Conservation (phyloP, 2,329 filamentous ascomycete genomes). For the Pseudocercospora pini-densiflorae region DNA sequence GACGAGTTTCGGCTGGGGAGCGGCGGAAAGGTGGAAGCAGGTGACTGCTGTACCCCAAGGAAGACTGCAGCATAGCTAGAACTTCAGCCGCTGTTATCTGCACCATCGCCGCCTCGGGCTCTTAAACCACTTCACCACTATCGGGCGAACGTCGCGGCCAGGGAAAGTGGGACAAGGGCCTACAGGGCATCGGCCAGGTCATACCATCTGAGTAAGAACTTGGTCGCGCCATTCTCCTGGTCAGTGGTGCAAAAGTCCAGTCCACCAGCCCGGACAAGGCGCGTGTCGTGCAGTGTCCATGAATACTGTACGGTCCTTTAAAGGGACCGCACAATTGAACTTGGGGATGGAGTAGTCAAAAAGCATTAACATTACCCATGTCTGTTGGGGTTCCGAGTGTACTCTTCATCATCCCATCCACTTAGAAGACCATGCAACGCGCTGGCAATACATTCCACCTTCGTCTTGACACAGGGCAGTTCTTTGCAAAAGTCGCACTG, state of each 20-base stretch:
- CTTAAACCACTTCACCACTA: neutral
- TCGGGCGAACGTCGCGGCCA: neutral
- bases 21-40: slow-evolving; percentile 23
- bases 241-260: neutral
- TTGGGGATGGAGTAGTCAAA: neutral
- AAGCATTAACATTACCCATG: neutral
- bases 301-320: neutral
- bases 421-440: too few species aligned
- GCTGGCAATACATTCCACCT: neutral
- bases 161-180: neutral
- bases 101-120: neutral
- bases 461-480: neutral
- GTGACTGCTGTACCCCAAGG: slow-evolving; percentile 27
- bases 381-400: neutral
- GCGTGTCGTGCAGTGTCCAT: neutral
- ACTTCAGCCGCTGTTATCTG: neutral
- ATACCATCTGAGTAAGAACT: neutral
- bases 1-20: slow-evolving; percentile 18
- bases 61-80: slow-evolving; percentile 6
- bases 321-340: neutral
- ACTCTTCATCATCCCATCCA: neutral
- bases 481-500: neutral
- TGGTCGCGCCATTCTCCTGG: neutral
- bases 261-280: neutral
- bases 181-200: neutral